A percentile compares a stretch with the other conserved stretches of the same genome.
Evolutionary conservation across 2,329 filamentous ascomycete genomes (phyloP).

Genomic region (Colletotrichum chlorophyti): DNA sequence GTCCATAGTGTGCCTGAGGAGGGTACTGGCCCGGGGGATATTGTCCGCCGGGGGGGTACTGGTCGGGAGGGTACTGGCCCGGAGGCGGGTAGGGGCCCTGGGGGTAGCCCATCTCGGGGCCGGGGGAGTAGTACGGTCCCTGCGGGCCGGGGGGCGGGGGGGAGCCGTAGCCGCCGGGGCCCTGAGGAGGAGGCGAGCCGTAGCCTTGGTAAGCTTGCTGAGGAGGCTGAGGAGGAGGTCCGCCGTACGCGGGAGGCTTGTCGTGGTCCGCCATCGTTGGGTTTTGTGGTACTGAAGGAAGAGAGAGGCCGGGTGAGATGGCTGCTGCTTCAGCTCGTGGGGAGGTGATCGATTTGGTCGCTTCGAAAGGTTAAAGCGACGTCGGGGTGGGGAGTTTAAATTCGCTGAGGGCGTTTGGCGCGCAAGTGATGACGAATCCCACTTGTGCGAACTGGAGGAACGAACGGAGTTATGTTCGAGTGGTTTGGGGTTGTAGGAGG

Average conservation of each 20-base stretch:
- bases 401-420: not conserved
- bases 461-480: not conserved
- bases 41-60: too few relatives aligned
- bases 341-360: too few relatives aligned
- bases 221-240: conserved; percentile 43
- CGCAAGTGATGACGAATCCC: too few relatives aligned
- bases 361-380: too few relatives aligned
- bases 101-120: conserved; percentile 51
- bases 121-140: conserved; percentile 43
- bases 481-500: not conserved
- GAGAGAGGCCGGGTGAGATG: too few relatives aligned
- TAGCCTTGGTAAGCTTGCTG: conserved; percentile 54
- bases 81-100: conserved; percentile 36
- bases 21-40: conserved; percentile 35
- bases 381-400: too few relatives aligned
- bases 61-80: conserved; percentile 43
- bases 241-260: conserved; percentile 56
- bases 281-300: too few relatives aligned
- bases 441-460: not conserved
- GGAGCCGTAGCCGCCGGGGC: conserved; percentile 30
- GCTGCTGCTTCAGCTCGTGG: too few relatives aligned
- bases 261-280: conserved; percentile 52
- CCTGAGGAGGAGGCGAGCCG: conserved; percentile 39
- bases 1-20: conserved; percentile 27
- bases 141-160: conserved; percentile 37